phyloP scores from a whole-genome alignment of 345 rosid genomes.

The Eucalyptus urophylla region DNA sequence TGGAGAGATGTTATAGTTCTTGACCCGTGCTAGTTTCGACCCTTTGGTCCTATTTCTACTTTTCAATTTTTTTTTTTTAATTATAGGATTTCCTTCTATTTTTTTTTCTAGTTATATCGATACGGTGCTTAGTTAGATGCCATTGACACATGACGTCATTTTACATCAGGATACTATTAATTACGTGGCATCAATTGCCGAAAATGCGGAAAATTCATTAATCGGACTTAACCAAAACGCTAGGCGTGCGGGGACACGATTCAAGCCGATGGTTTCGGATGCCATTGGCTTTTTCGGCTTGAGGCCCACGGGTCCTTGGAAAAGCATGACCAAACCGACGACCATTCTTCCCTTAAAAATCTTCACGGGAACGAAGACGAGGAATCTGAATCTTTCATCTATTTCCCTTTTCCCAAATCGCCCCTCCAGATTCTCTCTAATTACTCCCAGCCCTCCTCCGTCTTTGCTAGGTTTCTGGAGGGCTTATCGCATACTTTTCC shows the following conservation, averaged over 20 bases:
- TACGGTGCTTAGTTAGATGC: fast-evolving
- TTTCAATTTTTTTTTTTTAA: background rate
- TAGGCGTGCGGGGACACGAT: background rate
- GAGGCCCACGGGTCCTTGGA: background rate
- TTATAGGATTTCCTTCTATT: fast-evolving
- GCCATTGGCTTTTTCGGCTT: background rate
- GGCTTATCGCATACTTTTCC: background rate
- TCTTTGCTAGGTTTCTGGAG: background rate
- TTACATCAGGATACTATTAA: background rate
- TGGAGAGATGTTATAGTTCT: fast-evolving
- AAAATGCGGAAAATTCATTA: too few relatives aligned
- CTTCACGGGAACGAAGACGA: background rate
- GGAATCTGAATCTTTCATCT: background rate
- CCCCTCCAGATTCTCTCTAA: background rate
- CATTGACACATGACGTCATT: fast-evolving
- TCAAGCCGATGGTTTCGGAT: background rate
- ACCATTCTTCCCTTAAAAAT: background rate
- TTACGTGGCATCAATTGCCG: background rate
- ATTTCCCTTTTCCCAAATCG: background rate
- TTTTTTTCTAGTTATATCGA: background rate
- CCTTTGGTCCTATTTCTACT: fast-evolving
- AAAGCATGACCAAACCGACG: background rate
- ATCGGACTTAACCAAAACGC: background rate
- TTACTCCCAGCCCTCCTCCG: background rate
- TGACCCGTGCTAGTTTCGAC: fast-evolving